phyloP scores from a whole-genome alignment of 164 flowering plant species.

The Nymphaea colorata region DNA sequence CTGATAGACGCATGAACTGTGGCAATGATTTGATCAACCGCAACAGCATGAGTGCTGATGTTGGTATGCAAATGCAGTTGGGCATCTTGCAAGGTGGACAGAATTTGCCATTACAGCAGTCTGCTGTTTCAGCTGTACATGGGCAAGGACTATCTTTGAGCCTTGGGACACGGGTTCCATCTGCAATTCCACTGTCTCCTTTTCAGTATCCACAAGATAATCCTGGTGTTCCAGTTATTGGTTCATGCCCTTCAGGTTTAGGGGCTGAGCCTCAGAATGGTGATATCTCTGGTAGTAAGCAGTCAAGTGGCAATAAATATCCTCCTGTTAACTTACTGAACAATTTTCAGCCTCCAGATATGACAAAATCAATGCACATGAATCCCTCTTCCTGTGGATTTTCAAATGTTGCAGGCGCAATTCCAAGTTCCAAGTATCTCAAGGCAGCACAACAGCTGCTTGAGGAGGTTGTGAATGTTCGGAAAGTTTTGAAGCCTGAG shows the following conservation, averaged over 20 bases:
- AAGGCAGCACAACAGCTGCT: slow-evolving; percentile 69
- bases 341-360: neutral
- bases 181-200: slow-evolving; percentile 27
- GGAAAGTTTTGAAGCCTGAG: slow-evolving; percentile 36
- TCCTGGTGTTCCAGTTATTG: neutral
- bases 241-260: neutral
- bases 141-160: slow-evolving; percentile 63
- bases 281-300: no score
- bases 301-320: no score
- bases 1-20: neutral
- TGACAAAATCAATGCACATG: slow-evolving; percentile 2
- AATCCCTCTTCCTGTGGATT: slow-evolving; percentile 17
- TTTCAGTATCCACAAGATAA: slow-evolving; percentile 24
- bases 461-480: slow-evolving; percentile 72
- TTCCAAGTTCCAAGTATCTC: slow-evolving; percentile 51
- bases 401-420: slow-evolving; percentile 18
- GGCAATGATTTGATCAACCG: neutral
- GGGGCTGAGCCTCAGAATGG: neutral
- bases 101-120: slow-evolving; percentile 13
- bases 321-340: neutral
- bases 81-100: slow-evolving; percentile 29
- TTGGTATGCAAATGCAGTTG: slow-evolving; percentile 18
- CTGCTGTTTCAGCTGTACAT: slow-evolving; percentile 5
- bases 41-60: slow-evolving; percentile 20
- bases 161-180: slow-evolving; percentile 47